phyloP scores from a whole-genome alignment of 176 grass and related monocot species.

The Triticum timopheevii region DNA sequence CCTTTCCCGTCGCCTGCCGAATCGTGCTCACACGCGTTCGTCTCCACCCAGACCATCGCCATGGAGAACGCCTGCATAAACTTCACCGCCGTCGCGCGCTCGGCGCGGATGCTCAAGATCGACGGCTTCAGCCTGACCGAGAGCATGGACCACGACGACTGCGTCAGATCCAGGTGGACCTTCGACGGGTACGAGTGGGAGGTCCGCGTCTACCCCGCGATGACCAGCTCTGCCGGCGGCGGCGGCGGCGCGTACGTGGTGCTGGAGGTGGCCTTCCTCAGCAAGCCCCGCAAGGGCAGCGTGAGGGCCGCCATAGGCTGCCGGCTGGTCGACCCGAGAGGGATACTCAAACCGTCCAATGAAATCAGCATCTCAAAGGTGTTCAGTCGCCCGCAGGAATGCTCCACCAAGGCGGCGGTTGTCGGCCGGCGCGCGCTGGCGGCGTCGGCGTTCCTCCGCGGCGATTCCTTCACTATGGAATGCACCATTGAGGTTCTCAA shows the following conservation, averaged over 20 bases:
- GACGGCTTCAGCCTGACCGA: background rate
- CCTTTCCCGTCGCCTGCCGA: background rate
- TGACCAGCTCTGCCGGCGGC: background rate
- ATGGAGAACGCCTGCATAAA: background rate
- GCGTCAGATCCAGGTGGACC: background rate
- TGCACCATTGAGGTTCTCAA: constrained; percentile 8
- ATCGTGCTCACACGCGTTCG: background rate
- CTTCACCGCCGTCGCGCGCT: background rate
- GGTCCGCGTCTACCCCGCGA: background rate
- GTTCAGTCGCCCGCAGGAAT: background rate
- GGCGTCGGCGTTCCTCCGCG: background rate
- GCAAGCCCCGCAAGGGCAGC: background rate
- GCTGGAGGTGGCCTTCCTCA: background rate
- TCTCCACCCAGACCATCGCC: background rate
- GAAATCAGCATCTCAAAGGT: background rate
- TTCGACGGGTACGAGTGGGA: constrained; percentile 1
- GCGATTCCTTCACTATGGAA: background rate
- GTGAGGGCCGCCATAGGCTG: background rate
- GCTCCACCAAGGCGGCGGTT: background rate
- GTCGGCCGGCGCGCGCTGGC: background rate
- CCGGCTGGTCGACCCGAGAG: background rate
- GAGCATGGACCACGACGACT: background rate
- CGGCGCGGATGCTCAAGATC: background rate
- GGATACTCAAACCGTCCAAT: background rate
- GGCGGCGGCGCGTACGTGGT: background rate